Conservation (phyloP, 768 basidiomycete genomes). For the Dentipellis sp. region DNA sequence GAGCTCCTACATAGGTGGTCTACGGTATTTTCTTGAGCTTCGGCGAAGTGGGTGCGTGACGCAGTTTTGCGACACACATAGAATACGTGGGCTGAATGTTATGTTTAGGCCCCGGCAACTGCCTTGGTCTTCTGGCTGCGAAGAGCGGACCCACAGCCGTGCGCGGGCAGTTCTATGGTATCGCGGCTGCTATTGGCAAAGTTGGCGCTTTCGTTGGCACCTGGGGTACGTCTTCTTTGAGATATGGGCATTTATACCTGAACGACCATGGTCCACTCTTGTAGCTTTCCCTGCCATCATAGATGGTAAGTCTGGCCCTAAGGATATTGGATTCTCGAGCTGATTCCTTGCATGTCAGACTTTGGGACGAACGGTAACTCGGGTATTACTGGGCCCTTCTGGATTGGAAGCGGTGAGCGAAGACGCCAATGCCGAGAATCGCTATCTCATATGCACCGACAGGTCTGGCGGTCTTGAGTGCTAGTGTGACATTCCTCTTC, state of each 20-base stretch:
- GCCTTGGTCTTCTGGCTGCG: slow-evolving; percentile 73
- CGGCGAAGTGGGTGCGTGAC: slow-evolving; percentile 64
- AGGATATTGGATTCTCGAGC: not conserved
- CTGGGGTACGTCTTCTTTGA: slow-evolving; percentile 44
- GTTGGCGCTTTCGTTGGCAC: slow-evolving; percentile 78
- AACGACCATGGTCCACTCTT: not conserved
- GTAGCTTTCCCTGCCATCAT: slow-evolving; percentile 64
- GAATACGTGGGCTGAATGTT: not conserved
- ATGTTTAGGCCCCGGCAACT: slow-evolving; percentile 66
- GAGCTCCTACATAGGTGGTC: slow-evolving; percentile 31
- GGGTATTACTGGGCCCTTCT: slow-evolving; percentile 82
- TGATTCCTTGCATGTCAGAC: slow-evolving; percentile 25
- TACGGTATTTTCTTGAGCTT: slow-evolving; percentile 89
- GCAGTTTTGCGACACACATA: too few species aligned
- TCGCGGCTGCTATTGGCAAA: slow-evolving; percentile 82
- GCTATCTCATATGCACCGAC: not conserved
- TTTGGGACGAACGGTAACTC: slow-evolving; percentile 43
- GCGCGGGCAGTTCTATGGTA: slow-evolving; percentile 79
- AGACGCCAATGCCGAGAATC: too few species aligned
- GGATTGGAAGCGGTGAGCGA: slow-evolving; percentile 62
- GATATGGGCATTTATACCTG: not conserved
- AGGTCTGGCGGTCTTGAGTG: slow-evolving; percentile 72
- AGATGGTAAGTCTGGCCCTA: slow-evolving; percentile 26
- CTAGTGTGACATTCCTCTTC: slow-evolving; percentile 61
- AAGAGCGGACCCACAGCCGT: slow-evolving; percentile 83